Percentiles rank a stretch among this genome's conserved stretches.
Evolutionary conservation across 1,139 yeast species (phyloP).

Genomic region (Candida sanyaensis): DNA sequence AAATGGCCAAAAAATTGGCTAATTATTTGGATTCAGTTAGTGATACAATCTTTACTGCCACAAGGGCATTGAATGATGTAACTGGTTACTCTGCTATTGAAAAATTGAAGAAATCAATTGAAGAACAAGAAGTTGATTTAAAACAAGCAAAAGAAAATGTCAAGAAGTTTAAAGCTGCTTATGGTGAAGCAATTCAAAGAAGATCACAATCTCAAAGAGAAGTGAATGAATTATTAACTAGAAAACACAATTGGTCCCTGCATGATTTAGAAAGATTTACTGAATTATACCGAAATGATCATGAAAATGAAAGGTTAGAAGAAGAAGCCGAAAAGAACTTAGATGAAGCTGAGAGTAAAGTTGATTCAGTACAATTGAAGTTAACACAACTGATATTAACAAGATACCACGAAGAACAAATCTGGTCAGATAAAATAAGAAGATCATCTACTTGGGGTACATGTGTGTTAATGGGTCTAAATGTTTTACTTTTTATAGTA

Average conservation of each 20-base stretch:
- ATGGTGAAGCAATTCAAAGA: slow-evolving; percentile 62
- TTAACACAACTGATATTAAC: slow-evolving; percentile 79
- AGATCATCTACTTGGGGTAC: slow-evolving; percentile 98
- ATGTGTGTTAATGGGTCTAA: slow-evolving; percentile 84
- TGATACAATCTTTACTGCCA: slow-evolving; percentile 66
- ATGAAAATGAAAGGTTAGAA: slow-evolving; percentile 68
- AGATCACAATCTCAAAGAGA: slow-evolving; percentile 79
- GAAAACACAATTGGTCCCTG: slow-evolving; percentile 82
- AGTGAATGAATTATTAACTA: slow-evolving; percentile 82
- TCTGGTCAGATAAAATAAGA: slow-evolving; percentile 96
- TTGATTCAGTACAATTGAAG: slow-evolving; percentile 70
- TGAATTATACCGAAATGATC: slow-evolving; percentile 76
- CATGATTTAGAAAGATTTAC: slow-evolving; percentile 84
- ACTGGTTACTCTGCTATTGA: slow-evolving; percentile 92
- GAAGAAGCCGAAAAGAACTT: slow-evolving; percentile 51
- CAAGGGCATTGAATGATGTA: slow-evolving; percentile 79
- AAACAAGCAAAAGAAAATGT: slow-evolving; percentile 51
- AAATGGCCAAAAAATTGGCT: slow-evolving; percentile 40
- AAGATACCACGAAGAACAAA: slow-evolving; percentile 94
- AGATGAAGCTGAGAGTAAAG: slow-evolving; percentile 58
- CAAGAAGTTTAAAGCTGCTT: slow-evolving; percentile 49
- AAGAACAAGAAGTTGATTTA: slow-evolving; percentile 50
- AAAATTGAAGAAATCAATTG: slow-evolving; percentile 63
- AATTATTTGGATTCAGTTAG: slow-evolving; percentile 63
- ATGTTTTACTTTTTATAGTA: slow-evolving; percentile 70